Conservation (phyloP, 495 filamentous ascomycete species). For the Bacidia rubella region DNA sequence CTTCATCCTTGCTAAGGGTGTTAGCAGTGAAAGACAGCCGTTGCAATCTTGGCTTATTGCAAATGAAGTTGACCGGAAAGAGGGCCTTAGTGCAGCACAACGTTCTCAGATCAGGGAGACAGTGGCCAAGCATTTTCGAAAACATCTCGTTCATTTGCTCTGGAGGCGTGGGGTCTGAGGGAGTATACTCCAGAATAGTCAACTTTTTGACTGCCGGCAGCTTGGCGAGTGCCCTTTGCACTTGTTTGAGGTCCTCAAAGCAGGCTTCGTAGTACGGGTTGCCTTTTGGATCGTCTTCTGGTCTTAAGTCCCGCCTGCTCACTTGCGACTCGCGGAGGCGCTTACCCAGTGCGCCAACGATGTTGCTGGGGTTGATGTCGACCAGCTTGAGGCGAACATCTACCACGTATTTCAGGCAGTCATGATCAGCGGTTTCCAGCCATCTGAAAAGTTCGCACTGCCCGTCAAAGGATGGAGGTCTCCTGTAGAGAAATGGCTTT, state of each 20-base stretch:
- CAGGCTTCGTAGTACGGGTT: constrained; percentile 19
- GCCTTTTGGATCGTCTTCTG: constrained; percentile 6
- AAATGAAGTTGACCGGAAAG: constrained; percentile 8
- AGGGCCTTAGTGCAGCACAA: constrained; percentile 10
- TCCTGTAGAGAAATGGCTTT: constrained; percentile 17
- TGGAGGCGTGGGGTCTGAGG: constrained; percentile 12
- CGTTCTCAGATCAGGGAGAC: constrained; percentile 11
- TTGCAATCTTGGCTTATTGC: constrained; percentile 9
- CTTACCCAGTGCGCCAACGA: constrained; percentile 16
- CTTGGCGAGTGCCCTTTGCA: constrained; percentile 9
- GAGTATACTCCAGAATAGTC: constrained; percentile 11
- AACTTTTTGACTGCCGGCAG: constrained; percentile 13
- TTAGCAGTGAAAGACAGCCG: constrained; percentile 15
- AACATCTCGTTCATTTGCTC: constrained; percentile 10
- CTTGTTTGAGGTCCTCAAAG: constrained; percentile 10
- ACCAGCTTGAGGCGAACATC: constrained; percentile 15
- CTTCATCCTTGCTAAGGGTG: constrained; percentile 5
- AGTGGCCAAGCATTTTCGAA: constrained; percentile 11
- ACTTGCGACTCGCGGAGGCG: constrained; percentile 12
- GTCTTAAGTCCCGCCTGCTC: constrained; percentile 4
- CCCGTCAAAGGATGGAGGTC: constrained; percentile 16
- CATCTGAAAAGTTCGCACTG: constrained; percentile 16
- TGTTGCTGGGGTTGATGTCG: constrained; percentile 17
- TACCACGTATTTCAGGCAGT: constrained; percentile 9
- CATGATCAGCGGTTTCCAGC: constrained; percentile 15